Conservation (phyloP, 1,284 basidiomycete genomes). For the Golubevia sp. region DNA sequence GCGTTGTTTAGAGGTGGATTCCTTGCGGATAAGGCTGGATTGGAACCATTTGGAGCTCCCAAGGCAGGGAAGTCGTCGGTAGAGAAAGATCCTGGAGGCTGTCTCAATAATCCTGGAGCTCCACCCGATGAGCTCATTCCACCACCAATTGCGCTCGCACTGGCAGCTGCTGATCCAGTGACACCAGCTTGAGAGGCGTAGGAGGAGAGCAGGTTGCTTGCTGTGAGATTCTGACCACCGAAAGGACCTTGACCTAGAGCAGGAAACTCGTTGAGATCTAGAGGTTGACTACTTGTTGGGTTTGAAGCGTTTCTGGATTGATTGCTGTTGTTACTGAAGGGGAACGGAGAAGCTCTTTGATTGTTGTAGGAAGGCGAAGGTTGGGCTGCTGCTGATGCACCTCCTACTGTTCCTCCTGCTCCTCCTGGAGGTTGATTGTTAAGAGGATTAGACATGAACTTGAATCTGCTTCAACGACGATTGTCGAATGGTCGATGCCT, state of each 20-base stretch:
- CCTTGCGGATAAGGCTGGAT: neutral
- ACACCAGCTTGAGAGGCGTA: conserved; percentile 45
- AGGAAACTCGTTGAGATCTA: conserved; percentile 83
- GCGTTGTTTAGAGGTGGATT: neutral
- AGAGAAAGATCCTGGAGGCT: conserved; percentile 29
- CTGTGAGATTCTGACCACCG: neutral
- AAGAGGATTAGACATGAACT: no score
- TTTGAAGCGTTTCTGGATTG: neutral
- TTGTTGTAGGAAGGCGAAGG: conserved; percentile 4
- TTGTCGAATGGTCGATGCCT: no score
- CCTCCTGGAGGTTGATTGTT: no score
- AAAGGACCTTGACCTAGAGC: conserved; percentile 65
- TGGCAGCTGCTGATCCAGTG: neutral
- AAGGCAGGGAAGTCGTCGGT: conserved; percentile 58
- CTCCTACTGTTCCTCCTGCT: no score
- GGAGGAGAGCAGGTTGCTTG: conserved; percentile 18
- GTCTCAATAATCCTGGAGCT: neutral
- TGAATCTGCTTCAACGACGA: no score
- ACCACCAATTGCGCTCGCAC: neutral
- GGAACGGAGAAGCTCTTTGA: conserved; percentile 68
- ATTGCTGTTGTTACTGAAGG: neutral
- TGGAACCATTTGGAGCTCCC: conserved; percentile 5
- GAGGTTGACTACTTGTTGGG: conserved; percentile 20
- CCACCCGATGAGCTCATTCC: neutral
- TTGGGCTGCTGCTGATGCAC: no score